These are phyloP conservation scores for Apiospora rasikravindrae DNA, from an alignment of 2,329 filamentous ascomycete species.

Conservation along the genomic window DNA sequence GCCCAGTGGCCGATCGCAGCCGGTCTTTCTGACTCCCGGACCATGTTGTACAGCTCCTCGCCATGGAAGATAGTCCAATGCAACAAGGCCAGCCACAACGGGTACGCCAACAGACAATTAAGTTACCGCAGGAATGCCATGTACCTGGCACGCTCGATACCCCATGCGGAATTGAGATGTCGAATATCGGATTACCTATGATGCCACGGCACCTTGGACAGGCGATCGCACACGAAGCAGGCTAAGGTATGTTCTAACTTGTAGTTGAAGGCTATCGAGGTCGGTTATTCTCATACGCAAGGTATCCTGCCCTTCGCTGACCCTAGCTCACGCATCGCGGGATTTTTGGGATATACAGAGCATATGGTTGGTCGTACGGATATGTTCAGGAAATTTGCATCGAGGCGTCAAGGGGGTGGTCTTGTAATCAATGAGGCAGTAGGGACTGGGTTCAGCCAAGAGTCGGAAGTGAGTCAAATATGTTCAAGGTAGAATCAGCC, in stretches of 20 bases:
- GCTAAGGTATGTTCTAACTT: neutral
- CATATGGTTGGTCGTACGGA: too few relatives aligned
- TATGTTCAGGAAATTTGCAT: too few relatives aligned
- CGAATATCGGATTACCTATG: neutral
- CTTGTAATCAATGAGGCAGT: too few relatives aligned
- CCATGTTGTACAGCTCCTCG: neutral
- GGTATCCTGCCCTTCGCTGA: too few relatives aligned
- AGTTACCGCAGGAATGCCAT: neutral
- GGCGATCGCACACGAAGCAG: neutral
- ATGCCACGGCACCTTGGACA: neutral
- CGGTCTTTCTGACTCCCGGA: neutral
- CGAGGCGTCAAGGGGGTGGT: too few relatives aligned
- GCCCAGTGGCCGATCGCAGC: neutral
- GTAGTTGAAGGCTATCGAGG: too few relatives aligned
- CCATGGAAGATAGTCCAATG: neutral
- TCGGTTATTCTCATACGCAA: too few relatives aligned
- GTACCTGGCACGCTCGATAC: neutral
- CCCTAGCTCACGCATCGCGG: too few relatives aligned
- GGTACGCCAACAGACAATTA: neutral
- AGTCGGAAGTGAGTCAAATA: too few relatives aligned
- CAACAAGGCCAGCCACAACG: neutral
- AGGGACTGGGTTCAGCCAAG: too few relatives aligned
- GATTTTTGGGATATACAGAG: too few relatives aligned
- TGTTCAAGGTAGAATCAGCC: too few relatives aligned
- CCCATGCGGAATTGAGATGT: neutral